Conservation (phyloP, 179 eudicot genomes). For the Corrigiola litoralis region DNA sequence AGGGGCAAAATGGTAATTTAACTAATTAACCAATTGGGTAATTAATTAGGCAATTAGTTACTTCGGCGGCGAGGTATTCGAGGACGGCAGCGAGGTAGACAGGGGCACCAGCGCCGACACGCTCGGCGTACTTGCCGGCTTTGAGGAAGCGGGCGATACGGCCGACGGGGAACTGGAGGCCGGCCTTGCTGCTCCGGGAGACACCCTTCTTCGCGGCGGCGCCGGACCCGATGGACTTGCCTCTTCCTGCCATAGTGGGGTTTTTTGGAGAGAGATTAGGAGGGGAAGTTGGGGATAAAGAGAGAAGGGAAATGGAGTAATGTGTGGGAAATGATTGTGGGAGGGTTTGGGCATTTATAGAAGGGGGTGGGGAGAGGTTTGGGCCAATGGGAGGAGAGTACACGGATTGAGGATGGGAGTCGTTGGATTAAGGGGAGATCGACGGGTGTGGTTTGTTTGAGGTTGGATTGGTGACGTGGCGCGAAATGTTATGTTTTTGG, state of each 20-base stretch:
- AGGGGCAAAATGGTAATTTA: background rate
- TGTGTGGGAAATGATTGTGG: background rate
- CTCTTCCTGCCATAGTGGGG: constrained; percentile 36
- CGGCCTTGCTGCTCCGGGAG: constrained; percentile 46
- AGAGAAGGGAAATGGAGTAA: background rate
- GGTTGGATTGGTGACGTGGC: too few relatives aligned
- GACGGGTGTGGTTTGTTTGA: background rate
- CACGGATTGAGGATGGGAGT: constrained; percentile 29
- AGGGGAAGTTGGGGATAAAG: background rate
- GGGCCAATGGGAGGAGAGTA: constrained; percentile 29
- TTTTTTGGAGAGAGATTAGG: background rate
- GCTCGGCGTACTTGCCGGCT: constrained; percentile 40
- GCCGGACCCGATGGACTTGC: constrained; percentile 36
- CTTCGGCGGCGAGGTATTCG: constrained; percentile 47
- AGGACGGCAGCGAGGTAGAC: constrained; percentile 40
- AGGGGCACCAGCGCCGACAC: constrained; percentile 45
- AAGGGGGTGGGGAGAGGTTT: background rate
- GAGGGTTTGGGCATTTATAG: constrained; percentile 24
- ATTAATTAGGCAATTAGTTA: background rate
- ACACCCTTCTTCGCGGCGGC: constrained; percentile 33
- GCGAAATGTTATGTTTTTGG: too few relatives aligned
- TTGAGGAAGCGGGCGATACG: constrained; percentile 40
- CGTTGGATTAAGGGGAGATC: constrained; percentile 32
- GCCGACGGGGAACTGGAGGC: constrained; percentile 43
- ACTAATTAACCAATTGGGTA: background rate